Base-by-base conservation (phyloP, 176 grass and related monocot species). In the Aegilops bicornis region DNA sequence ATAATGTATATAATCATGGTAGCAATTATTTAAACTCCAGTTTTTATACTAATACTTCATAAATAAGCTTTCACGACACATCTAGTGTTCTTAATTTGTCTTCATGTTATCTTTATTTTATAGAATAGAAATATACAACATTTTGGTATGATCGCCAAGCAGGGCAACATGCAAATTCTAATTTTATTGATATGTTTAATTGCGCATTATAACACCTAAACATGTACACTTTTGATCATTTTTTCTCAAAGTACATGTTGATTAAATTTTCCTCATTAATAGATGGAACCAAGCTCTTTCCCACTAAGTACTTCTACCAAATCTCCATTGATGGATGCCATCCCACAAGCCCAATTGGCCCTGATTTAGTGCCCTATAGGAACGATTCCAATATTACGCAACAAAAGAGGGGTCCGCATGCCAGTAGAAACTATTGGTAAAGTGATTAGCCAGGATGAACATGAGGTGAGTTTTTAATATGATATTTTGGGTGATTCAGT, bases 361-460 rank as follows among this genome's bases (percentile, higher is more conserved):
- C 8, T 23, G 4, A 8, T 71, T 22, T 7, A 70, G 20, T 82
- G 66, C 47, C 80, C 80, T 58, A 5, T 3, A 19, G 31, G 66
- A 33, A 82, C 80, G n/a, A 58, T 71, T 56, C 80, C 80, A 58
- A 24, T 82, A 39, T 14, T 82, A 14, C 19, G 30, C 16, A 56
- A 35, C 1, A 23, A 56, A 0, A 54, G 22, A 60, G 20, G 2
- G 39, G 42, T 11, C 20, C 30, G 1, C 43, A 52, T 43, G 37
- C 10, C 5, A 13, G 10, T 2, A 43, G 16, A 37, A 35, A 37
- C 16, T 36, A 69, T 69, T 69, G 67, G 35, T 17, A 33, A 69
- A 20, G 67, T 71, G 19, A 40, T 71, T 40, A 71, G 33, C 33
- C 36, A 40, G 19, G 68, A 71, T 40, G 20, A 78, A 78, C 31